These are phyloP conservation scores for Bretschneidera sinensis DNA, from an alignment of 345 rosid genomes.

Conservation along the genomic window DNA sequence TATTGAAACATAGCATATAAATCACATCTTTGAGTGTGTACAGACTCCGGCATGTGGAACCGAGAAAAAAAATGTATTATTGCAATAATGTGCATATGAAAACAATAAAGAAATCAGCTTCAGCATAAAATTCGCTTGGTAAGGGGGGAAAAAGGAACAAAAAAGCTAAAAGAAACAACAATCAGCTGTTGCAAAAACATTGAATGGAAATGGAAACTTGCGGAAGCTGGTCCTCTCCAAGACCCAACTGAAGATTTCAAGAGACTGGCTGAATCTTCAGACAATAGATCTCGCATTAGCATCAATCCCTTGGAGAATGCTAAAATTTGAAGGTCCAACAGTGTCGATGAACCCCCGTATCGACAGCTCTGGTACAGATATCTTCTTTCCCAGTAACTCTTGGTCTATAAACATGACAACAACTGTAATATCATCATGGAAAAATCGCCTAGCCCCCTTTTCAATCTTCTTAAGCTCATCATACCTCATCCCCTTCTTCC, in stretches of 20 bases:
- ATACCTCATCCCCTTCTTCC: slow-evolving; percentile 62
- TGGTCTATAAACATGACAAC: slow-evolving; percentile 78
- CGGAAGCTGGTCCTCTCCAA: too few relatives aligned
- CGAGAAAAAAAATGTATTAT: too few relatives aligned
- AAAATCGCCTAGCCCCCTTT: slow-evolving; percentile 56
- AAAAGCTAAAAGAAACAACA: slow-evolving; percentile 7
- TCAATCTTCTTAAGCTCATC: slow-evolving; percentile 63
- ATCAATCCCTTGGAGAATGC: slow-evolving; percentile 35
- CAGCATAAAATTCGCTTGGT: background rate
- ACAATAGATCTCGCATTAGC: slow-evolving; percentile 21
- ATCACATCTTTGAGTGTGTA: too few relatives aligned
- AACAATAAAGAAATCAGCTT: background rate
- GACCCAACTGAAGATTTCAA: slow-evolving; percentile 12
- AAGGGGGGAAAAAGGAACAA: background rate
- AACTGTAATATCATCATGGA: slow-evolving; percentile 89
- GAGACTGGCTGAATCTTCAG: slow-evolving; percentile 6
- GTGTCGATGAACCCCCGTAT: slow-evolving; percentile 56
- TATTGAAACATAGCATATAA: background rate
- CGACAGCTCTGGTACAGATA: slow-evolving; percentile 55
- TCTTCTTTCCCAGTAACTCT: slow-evolving; percentile 35
- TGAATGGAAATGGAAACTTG: slow-evolving; percentile 8
- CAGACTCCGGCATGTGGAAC: too few relatives aligned
- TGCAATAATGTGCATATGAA: too few relatives aligned
- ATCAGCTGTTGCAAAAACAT: background rate
- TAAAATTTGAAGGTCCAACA: slow-evolving; percentile 69